Evolutionary conservation across 2,329 filamentous ascomycete genomes (phyloP).

Genomic region (Cercospora zeina): DNA sequence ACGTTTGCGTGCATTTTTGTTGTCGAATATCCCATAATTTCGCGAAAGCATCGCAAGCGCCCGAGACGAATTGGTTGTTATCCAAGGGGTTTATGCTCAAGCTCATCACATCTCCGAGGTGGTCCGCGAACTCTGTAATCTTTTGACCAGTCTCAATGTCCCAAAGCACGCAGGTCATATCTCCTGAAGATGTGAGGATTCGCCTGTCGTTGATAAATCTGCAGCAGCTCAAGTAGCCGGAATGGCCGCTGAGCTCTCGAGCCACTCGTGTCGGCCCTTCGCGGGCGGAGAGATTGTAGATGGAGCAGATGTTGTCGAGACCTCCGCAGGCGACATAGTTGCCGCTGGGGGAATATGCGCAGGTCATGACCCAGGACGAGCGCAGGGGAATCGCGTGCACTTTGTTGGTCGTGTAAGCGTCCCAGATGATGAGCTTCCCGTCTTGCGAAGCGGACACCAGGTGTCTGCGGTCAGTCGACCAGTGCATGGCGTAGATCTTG

Average conservation of each 20-base stretch:
- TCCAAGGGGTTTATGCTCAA: conserved; percentile 99
- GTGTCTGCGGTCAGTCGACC: conserved; percentile 96
- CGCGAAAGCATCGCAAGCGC: conserved; percentile 96
- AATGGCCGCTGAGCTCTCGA: conserved; percentile 92
- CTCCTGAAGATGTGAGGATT: conserved; percentile 95
- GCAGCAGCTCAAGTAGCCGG: conserved; percentile 96
- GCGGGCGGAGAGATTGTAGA: conserved; percentile 96
- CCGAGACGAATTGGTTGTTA: conserved; percentile 99
- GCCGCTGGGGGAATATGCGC: conserved; percentile 95
- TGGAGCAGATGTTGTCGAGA: conserved; percentile 98
- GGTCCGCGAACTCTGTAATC: conserved; percentile 96
- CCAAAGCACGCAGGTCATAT: conserved; percentile 99
- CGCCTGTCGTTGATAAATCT: conserved; percentile 98
- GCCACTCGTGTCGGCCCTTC: conserved; percentile 97
- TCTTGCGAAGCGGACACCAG: conserved; percentile 97
- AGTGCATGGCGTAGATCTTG: conserved; percentile 99
- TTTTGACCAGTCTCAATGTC: conserved; percentile 98
- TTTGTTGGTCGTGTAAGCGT: conserved; percentile 99
- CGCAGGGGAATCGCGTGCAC: conserved; percentile 96
- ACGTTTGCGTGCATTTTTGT: conserved; percentile 97
- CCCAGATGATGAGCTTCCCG: conserved; percentile 99
- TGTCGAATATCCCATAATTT: conserved; percentile 99
- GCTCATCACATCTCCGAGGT: conserved; percentile 98
- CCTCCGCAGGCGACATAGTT: conserved; percentile 99
- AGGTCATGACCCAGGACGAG: conserved; percentile 99